These are phyloP conservation scores for Fusarium pseudonygamai DNA, from an alignment of 2,329 filamentous ascomycete species.

Conservation along the genomic window DNA sequence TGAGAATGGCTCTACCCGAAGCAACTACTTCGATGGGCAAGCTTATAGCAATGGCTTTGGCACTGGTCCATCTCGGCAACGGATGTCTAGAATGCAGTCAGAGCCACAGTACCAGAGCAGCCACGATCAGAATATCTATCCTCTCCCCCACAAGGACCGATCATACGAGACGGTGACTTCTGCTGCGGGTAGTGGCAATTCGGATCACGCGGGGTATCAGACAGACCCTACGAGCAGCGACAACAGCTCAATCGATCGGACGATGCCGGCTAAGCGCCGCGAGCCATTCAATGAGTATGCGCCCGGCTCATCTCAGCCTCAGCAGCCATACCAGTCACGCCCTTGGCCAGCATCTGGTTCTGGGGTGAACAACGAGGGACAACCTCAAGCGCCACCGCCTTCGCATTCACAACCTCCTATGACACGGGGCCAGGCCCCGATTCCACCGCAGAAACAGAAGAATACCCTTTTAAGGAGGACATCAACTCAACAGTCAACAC, in stretches of 20 bases:
- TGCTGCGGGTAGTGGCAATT: slow-evolving; percentile 76
- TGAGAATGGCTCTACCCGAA: slow-evolving; percentile 50
- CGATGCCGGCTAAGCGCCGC: slow-evolving; percentile 63
- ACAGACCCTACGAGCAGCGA: slow-evolving; percentile 90
- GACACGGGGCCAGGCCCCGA: slow-evolving; percentile 26
- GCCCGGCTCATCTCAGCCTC: slow-evolving; percentile 61
- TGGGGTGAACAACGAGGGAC: slow-evolving; percentile 41
- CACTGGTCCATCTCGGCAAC: slow-evolving; percentile 40
- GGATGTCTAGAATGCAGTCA: slow-evolving; percentile 55
- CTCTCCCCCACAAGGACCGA: slow-evolving; percentile 72
- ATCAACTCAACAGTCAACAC: slow-evolving; percentile 37
- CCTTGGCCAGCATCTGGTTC: slow-evolving; percentile 51
- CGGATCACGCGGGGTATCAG: slow-evolving; percentile 80
- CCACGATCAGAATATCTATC: slow-evolving; percentile 59
- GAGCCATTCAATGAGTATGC: slow-evolving; percentile 72
- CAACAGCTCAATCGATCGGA: slow-evolving; percentile 88
- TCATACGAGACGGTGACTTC: slow-evolving; percentile 90
- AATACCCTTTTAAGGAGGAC: slow-evolving; percentile 43
- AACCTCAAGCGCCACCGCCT: slow-evolving; percentile 40
- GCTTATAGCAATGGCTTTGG: slow-evolving; percentile 49
- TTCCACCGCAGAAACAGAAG: slow-evolving; percentile 44
- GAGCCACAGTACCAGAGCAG: slow-evolving; percentile 56
- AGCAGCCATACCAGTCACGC: slow-evolving; percentile 54
- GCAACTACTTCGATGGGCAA: slow-evolving; percentile 57
- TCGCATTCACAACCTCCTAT: slow-evolving; percentile 37